Percentiles rank a stretch among this genome's conserved stretches.
These are phyloP conservation scores for Blastobotrys aristatus DNA, from an alignment of 1,139 yeast genomes.

Conservation along the genomic window DNA sequence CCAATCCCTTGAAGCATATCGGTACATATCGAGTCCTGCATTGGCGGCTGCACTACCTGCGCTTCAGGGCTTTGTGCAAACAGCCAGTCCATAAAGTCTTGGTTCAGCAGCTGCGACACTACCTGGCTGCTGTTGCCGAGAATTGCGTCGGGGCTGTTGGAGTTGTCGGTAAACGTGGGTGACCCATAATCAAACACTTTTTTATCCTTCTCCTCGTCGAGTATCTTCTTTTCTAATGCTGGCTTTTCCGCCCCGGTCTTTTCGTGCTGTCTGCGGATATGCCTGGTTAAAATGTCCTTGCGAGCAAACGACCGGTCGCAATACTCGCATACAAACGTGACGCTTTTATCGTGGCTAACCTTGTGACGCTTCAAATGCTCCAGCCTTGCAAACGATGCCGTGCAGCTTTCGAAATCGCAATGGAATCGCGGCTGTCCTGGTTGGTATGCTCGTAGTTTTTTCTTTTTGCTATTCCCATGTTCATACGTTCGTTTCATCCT, in stretches of 20 bases:
- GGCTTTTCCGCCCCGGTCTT: not conserved
- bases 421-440: constrained; percentile 21
- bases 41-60: not conserved
- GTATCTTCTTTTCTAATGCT: not conserved
- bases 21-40: not conserved
- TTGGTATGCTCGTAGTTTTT: constrained; percentile 16
- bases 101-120: constrained; percentile 24
- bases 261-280: constrained; percentile 23
- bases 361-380: constrained; percentile 26
- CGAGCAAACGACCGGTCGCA: constrained; percentile 23
- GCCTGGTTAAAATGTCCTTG: constrained; percentile 25
- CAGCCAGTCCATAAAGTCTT: constrained; percentile 27
- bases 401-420: constrained; percentile 18
- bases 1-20: constrained; percentile 6
- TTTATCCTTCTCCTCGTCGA: not conserved
- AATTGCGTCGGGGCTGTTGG: constrained; percentile 24
- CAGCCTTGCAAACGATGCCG: constrained; percentile 23
- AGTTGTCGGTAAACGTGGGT: constrained; percentile 19
- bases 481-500: not conserved
- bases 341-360: constrained; percentile 20
- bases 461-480: not conserved
- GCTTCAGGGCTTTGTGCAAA: constrained; percentile 12
- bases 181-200: constrained; percentile 11
- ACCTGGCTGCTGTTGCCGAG: constrained; percentile 26
- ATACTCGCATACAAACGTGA: constrained; percentile 20